Evolutionary conservation across 2,329 filamentous ascomycete genomes (phyloP).

Genomic region (Ciborinia camelliae): DNA sequence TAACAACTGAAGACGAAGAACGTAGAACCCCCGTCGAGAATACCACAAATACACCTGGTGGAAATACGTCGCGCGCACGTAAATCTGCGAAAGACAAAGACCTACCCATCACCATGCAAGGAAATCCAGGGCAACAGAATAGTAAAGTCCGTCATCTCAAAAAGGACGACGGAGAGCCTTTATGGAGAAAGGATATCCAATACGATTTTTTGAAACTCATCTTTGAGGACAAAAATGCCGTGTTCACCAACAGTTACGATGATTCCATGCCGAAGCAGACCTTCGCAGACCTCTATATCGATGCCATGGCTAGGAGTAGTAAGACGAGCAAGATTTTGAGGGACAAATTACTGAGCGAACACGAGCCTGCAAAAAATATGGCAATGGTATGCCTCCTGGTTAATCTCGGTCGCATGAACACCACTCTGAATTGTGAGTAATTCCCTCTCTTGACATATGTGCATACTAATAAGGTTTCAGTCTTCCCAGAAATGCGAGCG

Average conservation of each 20-base stretch:
- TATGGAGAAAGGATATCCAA: constrained; percentile 86
- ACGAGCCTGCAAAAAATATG: constrained; percentile 92
- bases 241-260: constrained; percentile 86
- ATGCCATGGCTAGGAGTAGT: constrained; percentile 97
- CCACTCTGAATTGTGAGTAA: constrained; percentile 85
- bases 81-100: constrained; percentile 26
- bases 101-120: constrained; percentile 31
- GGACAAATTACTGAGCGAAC: constrained; percentile 91
- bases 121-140: constrained; percentile 7
- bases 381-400: constrained; percentile 98
- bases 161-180: constrained; percentile 81
- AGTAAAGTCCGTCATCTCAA: constrained; percentile 79
- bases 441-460: constrained; percentile 9
- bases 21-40: constrained; percentile 30
- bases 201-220: constrained; percentile 79
- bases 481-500: constrained; percentile 98
- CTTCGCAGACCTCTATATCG: constrained; percentile 96
- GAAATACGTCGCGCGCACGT: constrained; percentile 26
- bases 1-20: constrained; percentile 36
- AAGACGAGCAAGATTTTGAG: constrained; percentile 98
- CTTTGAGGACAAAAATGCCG: constrained; percentile 68
- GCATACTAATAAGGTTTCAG: constrained; percentile 47
- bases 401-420: constrained; percentile 98
- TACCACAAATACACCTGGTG: constrained; percentile 25
- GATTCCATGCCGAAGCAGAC: constrained; percentile 59